These are phyloP conservation scores for Boletus albobrunnescens DNA, from an alignment of 1,284 basidiomycete species.

Conservation along the genomic window DNA sequence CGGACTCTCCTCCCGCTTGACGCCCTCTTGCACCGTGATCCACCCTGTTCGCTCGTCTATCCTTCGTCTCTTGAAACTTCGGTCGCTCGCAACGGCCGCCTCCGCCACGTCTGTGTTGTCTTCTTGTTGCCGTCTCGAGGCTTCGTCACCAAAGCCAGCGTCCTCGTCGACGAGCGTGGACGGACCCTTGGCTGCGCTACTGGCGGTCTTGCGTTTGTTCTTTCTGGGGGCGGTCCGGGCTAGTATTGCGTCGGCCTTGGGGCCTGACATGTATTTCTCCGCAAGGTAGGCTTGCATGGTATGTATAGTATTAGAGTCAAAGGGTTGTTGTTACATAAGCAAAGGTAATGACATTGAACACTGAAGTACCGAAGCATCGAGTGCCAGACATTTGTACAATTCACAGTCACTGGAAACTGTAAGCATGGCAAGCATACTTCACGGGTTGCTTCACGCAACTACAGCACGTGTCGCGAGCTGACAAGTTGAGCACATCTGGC, in stretches of 20 bases:
- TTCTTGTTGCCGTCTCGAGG: conserved; percentile 34
- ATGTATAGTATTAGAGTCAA: too few species aligned
- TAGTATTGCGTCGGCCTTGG: conserved; percentile 94
- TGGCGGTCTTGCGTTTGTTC: conserved; percentile 68
- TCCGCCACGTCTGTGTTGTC: conserved; percentile 56
- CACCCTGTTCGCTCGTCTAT: conserved; percentile 51
- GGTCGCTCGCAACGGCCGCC: conserved; percentile 63
- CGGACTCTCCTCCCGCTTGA: conserved; percentile 44
- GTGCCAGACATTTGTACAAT: neutral
- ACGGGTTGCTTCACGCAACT: neutral
- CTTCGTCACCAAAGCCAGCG: conserved; percentile 53
- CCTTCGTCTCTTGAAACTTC: conserved; percentile 74
- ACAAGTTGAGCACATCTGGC: conserved; percentile 1
- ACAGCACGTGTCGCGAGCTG: conserved; percentile 1
- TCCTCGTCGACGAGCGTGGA: conserved; percentile 65
- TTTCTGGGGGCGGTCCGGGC: conserved; percentile 56
- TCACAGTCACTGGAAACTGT: neutral
- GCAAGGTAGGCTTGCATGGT: conserved; percentile 72
- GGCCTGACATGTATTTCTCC: conserved; percentile 92
- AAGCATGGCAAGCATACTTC: neutral
- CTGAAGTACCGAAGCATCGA: too few species aligned
- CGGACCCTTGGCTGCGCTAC: conserved; percentile 30
- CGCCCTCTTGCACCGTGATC: conserved; percentile 51
- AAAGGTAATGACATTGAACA: neutral
- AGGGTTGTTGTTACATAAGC: conserved; percentile 13